Evolutionary conservation across 2,329 filamentous ascomycete species (phyloP).

Genomic region (Podosphaera fusca): DNA sequence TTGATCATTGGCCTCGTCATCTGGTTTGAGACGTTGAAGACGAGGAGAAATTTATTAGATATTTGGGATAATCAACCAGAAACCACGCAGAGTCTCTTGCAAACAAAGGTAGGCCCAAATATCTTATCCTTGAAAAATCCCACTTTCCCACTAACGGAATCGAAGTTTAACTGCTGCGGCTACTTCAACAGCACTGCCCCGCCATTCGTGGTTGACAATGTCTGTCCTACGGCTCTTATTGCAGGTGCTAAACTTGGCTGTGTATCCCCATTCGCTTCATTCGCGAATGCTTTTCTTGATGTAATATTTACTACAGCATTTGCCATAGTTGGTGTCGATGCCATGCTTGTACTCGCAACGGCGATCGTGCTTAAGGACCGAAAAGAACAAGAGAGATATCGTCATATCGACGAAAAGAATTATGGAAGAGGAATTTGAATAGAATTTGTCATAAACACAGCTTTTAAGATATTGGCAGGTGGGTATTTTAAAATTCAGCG

Average conservation of each 20-base stretch:
- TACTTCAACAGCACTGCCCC: conserved; percentile 51
- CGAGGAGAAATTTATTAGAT: conserved; percentile 34
- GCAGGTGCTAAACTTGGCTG: conserved; percentile 51
- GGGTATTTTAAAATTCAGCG: no score
- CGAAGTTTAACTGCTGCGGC: conserved; percentile 58
- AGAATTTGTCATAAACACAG: no score
- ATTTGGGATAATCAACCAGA: conserved; percentile 37
- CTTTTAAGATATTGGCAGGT: no score
- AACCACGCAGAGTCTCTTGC: conserved; percentile 41
- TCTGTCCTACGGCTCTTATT: conserved; percentile 45
- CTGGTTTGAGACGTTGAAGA: conserved; percentile 52
- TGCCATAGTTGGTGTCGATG: conserved; percentile 53
- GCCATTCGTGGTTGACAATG: conserved; percentile 44
- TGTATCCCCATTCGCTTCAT: conserved; percentile 40
- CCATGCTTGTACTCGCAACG: conserved; percentile 42
- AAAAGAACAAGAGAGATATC: conserved; percentile 57
- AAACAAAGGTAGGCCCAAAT: conserved; percentile 30
- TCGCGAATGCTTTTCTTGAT: conserved; percentile 49
- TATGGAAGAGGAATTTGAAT: conserved; percentile 16
- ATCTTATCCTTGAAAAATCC: no score
- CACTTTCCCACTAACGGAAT: no score
- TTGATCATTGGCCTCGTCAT: conserved; percentile 41
- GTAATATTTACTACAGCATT: conserved; percentile 59
- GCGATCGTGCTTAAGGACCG: conserved; percentile 61
- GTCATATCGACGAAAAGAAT: conserved; percentile 60